Evolutionary conservation across 495 filamentous ascomycete genomes (phyloP).

Genomic region (Penicillium pulvis): DNA sequence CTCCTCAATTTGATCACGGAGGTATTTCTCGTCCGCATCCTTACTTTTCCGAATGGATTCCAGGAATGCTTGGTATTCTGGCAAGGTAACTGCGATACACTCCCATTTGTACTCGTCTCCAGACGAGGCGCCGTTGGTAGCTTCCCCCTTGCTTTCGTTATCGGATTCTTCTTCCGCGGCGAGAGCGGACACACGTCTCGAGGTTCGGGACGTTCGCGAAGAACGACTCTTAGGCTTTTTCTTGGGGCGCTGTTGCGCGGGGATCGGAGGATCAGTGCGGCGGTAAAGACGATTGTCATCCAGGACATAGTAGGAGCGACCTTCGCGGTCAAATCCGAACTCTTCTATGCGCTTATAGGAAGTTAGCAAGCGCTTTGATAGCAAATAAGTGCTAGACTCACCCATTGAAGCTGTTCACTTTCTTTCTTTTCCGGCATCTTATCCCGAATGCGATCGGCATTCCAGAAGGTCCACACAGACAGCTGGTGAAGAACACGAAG

Average conservation of each 20-base stretch:
- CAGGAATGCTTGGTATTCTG: slow-evolving; percentile 75
- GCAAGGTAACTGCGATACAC: slow-evolving; percentile 77
- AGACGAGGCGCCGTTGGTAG: slow-evolving; percentile 34
- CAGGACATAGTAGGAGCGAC: slow-evolving; percentile 83
- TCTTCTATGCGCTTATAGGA: slow-evolving; percentile 84
- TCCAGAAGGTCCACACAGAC: slow-evolving; percentile 86
- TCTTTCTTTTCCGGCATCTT: slow-evolving; percentile 83
- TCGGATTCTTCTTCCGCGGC: slow-evolving; percentile 56
- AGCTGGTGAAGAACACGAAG: slow-evolving; percentile 89
- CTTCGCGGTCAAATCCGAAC: slow-evolving; percentile 82
- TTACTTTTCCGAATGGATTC: slow-evolving; percentile 68
- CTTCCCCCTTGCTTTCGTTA: slow-evolving; percentile 46
- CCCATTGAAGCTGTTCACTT: slow-evolving; percentile 81
- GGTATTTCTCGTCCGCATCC: slow-evolving; percentile 77
- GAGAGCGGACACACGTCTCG: slow-evolving; percentile 65
- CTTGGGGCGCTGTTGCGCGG: slow-evolving; percentile 58
- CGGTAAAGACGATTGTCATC: slow-evolving; percentile 95
- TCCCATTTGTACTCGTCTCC: slow-evolving; percentile 71
- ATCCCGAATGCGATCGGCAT: slow-evolving; percentile 81
- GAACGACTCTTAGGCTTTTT: slow-evolving; percentile 79
- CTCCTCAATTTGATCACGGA: slow-evolving; percentile 67
- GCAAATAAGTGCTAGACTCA: slow-evolving; percentile 30
- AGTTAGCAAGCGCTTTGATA: slow-evolving; percentile 17
- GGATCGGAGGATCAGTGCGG: slow-evolving; percentile 66
- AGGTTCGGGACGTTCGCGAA: slow-evolving; percentile 65